phyloP scores from a whole-genome alignment of 2,329 filamentous ascomycete species.

The Pochonia chlamydosporia region DNA sequence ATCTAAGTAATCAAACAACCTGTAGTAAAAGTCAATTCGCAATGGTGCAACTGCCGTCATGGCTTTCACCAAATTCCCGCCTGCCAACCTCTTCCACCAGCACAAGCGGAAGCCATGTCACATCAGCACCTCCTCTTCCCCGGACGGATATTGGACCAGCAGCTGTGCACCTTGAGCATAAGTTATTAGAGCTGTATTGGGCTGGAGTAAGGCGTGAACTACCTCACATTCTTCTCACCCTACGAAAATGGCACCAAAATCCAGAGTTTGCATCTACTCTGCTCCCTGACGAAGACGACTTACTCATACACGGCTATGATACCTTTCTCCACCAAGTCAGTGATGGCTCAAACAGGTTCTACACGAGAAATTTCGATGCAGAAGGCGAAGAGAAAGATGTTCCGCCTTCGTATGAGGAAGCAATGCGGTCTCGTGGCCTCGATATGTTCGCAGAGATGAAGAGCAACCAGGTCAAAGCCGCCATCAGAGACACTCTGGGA shows the following conservation, averaged over 20 bases:
- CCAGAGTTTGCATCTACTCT: constrained; percentile 11
- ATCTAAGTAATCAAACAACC: too few relatives aligned
- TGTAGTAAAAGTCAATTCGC: too few relatives aligned
- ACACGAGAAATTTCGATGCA: constrained; percentile 14
- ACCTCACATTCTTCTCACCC: constrained; percentile 25
- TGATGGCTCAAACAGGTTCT: constrained; percentile 22
- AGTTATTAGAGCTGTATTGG: constrained; percentile 27
- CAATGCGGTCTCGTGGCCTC: constrained; percentile 13
- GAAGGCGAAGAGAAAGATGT: neutral
- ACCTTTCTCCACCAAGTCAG: constrained; percentile 32
- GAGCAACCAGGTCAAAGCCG: constrained; percentile 12
- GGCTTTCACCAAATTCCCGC: neutral
- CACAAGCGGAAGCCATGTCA: constrained; percentile 9
- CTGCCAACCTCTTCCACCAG: neutral
- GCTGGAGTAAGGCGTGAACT: constrained; percentile 27
- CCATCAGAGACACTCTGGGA: constrained; percentile 7
- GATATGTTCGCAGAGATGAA: constrained; percentile 19
- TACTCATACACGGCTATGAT: constrained; percentile 30
- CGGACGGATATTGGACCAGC: constrained; percentile 5
- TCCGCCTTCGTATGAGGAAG: constrained; percentile 17
- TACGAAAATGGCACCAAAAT: constrained; percentile 25
- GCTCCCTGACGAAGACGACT: constrained; percentile 20
- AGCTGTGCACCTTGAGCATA: constrained; percentile 3
- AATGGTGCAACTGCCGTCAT: constrained; percentile 2
- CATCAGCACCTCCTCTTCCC: constrained; percentile 1